Evolutionary conservation across 176 grass and related monocot species (phyloP).

Genomic region (Bromus sterilis): DNA sequence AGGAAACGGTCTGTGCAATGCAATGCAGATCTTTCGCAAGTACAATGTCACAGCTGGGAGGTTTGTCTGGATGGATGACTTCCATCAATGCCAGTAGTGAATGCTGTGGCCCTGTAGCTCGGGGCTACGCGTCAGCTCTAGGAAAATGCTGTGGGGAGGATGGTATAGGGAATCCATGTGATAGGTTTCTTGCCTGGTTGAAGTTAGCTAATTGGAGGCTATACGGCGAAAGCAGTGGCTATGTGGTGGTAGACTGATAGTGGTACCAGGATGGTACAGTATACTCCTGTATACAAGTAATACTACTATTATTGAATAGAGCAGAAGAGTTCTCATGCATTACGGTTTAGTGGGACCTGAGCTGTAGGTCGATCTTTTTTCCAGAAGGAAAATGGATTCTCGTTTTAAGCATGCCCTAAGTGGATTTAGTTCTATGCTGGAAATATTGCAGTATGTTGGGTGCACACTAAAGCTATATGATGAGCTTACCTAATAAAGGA

Average conservation of each 20-base stretch:
- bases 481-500: neutral
- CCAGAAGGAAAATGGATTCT: neutral
- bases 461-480: neutral
- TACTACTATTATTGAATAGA: neutral
- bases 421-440: neutral
- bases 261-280: neutral
- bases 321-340: neutral
- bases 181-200: neutral
- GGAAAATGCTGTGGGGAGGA: neutral
- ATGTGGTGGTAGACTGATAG: neutral
- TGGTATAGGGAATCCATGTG: neutral
- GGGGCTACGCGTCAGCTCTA: neutral
- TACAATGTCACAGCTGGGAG: conserved; percentile 1
- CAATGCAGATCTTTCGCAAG: conserved; percentile 14
- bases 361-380: neutral
- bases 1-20: neutral
- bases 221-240: neutral
- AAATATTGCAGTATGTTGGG: neutral
- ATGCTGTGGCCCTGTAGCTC: neutral
- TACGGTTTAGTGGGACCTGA: neutral
- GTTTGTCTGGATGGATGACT: neutral
- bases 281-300: neutral
- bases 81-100: conserved; percentile 18
- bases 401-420: neutral
- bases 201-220: neutral